Evolutionary conservation across 495 filamentous ascomycete species (phyloP).

Genomic region (Penicillium tannophilum): DNA sequence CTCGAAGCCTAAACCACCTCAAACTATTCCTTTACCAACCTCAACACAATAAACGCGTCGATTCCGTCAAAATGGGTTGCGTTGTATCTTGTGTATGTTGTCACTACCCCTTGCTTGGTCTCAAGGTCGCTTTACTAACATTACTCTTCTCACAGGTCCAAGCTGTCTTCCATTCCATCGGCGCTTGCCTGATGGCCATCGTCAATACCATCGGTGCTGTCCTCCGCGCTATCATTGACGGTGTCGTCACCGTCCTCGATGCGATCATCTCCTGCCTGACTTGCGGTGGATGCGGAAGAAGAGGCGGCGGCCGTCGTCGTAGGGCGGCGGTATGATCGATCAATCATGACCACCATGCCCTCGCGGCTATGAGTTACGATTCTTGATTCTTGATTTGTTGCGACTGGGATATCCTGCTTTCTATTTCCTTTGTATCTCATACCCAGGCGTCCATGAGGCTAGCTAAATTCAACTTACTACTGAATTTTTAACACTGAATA

Average conservation of each 20-base stretch:
- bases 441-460: slow-evolving; percentile 17
- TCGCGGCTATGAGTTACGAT: slow-evolving; percentile 10
- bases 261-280: slow-evolving; percentile 87
- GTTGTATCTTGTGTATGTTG: slow-evolving; percentile 91
- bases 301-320: slow-evolving; percentile 28
- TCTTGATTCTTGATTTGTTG: slow-evolving; percentile 7
- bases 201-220: slow-evolving; percentile 77
- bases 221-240: slow-evolving; percentile 79
- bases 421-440: slow-evolving; percentile 12
- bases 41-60: slow-evolving; percentile 5
- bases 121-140: slow-evolving; percentile 20
- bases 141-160: slow-evolving; percentile 59
- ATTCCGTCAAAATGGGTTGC: slow-evolving; percentile 76
- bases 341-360: not conserved
- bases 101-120: slow-evolving; percentile 8
- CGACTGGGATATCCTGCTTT: not conserved
- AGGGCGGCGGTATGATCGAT: slow-evolving; percentile 27
- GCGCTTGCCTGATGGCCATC: slow-evolving; percentile 79
- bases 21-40: slow-evolving; percentile 12
- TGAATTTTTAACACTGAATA: no score
- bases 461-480: not conserved
- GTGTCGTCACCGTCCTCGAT: slow-evolving; percentile 75
- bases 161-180: slow-evolving; percentile 80
- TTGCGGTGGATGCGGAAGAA: slow-evolving; percentile 62
- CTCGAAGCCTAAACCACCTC: slow-evolving; percentile 24